These are phyloP conservation scores for Hypoxylon sp. DNA, from an alignment of 2,329 filamentous ascomycete genomes.

Conservation along the genomic window DNA sequence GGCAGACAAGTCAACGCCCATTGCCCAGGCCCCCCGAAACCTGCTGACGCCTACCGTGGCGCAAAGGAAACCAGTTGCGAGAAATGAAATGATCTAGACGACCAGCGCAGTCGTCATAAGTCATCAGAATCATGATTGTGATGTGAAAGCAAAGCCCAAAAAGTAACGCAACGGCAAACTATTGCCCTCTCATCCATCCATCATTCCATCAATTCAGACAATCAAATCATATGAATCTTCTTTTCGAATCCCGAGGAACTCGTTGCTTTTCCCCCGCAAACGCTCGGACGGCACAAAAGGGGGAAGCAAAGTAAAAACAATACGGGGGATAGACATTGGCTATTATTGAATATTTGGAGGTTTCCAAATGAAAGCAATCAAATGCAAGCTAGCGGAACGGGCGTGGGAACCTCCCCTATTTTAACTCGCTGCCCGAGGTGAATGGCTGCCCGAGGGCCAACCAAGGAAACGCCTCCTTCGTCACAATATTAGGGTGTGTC, in stretches of 20 bases:
- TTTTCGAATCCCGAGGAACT: constrained; percentile 41
- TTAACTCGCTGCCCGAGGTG: constrained; percentile 41
- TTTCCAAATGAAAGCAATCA: constrained; percentile 40
- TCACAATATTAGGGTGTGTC: constrained; percentile 31
- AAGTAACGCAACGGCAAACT: constrained; percentile 28
- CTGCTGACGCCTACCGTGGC: constrained; percentile 40
- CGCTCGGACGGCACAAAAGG: constrained; percentile 33
- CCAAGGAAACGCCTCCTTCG: constrained; percentile 35
- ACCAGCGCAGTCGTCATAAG: constrained; percentile 24
- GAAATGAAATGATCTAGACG: constrained; percentile 28
- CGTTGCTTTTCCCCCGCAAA: constrained; percentile 15
- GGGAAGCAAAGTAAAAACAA: constrained; percentile 14
- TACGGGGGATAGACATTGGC: constrained; percentile 21
- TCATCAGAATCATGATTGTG: constrained; percentile 26
- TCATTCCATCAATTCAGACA: constrained; percentile 3
- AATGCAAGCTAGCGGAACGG: constrained; percentile 40
- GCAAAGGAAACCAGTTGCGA: constrained; percentile 41
- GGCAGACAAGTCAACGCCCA: constrained; percentile 20
- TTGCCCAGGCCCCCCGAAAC: constrained; percentile 34
- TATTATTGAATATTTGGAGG: constrained; percentile 33
- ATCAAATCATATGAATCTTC: constrained; percentile 31
- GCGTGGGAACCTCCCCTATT: constrained; percentile 30
- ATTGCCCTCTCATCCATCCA: constrained; percentile 27
- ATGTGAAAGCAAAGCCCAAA: constrained; percentile 16
- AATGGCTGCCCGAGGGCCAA: constrained; percentile 38